These are phyloP conservation scores for Cyanidioschyzon merolae DNA, from an alignment of 23 red algal species.

Conservation along the genomic window DNA sequence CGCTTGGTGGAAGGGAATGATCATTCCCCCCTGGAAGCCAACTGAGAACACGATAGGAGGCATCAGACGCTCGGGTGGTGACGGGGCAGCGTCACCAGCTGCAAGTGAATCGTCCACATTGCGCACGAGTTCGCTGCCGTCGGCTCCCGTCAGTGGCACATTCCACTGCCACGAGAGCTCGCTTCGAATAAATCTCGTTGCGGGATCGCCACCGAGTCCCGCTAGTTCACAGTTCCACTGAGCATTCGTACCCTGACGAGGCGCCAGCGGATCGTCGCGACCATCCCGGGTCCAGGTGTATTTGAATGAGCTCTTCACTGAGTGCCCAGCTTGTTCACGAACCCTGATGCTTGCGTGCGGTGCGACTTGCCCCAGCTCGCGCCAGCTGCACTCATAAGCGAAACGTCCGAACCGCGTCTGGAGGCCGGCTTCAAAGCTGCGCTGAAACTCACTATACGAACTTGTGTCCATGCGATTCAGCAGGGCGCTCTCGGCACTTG, in stretches of 20 bases:
- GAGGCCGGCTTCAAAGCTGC: neutral
- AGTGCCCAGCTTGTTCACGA: conserved; percentile 51
- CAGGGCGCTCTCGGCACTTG: neutral
- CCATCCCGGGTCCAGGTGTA: conserved; percentile 37
- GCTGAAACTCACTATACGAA: conserved; percentile 17
- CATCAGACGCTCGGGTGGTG: neutral
- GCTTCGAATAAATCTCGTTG: neutral
- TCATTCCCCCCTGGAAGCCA: neutral
- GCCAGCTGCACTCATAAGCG: conserved; percentile 27
- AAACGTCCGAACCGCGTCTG: conserved; percentile 22
- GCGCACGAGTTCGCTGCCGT: neutral
- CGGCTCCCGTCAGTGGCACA: neutral
- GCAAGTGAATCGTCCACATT: neutral
- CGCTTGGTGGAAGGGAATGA: neutral
- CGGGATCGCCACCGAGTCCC: conserved; percentile 15
- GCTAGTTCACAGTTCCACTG: neutral
- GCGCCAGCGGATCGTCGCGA: conserved; percentile 41
- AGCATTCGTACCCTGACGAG: conserved; percentile 25
- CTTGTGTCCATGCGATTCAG: conserved; percentile 5
- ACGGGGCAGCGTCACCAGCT: neutral
- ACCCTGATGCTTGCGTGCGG: conserved; percentile 32
- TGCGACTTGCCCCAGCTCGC: conserved; percentile 29
- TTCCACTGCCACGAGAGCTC: neutral
- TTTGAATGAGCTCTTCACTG: conserved; percentile 41
- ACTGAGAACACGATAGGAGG: conserved; percentile 18